Evolutionary conservation across 202 grass and related monocot species (phyloP), one percentile per base, ranked within the genome.

Genomic region (Schoenoplectus tabernaemontani): DNA sequence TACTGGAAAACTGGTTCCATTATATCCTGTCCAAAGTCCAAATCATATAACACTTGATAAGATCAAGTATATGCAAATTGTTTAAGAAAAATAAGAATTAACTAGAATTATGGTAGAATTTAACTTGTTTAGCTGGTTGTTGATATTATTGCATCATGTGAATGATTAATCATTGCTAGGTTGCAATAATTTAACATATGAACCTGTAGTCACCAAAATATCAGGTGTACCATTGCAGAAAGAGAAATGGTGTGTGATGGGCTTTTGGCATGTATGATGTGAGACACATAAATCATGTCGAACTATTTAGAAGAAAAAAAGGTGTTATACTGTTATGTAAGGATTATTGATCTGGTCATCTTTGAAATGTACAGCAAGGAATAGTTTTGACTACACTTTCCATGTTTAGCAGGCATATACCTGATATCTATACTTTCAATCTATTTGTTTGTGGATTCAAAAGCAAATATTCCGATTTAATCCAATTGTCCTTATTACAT

Each of bases 401-500:
- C 9, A 61, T 64, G 30, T 64, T 36, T 36, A 64, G 26, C 36
- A 13, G 30, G 60, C 26, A 36, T 36, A n/a, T 64, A 64, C 13
- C 30, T 64, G 60, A 36, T 64, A 64, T 73, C 41, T 73, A 32
- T 32, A 33, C 44, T 51, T 50, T 23, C 43, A 24, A 50, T 51
- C 19, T 13, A n/a, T 51, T 53, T 13, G 34, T 74, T 74, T 10
- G 30, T 34, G 15, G 15, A 3, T 73, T 50, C 12, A 48, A 33
- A 51, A 51, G 44, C 38, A 22, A 54, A 33, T 15, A 74, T 53
- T 11, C 5, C 47, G 34, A 74, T 74, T 26, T 34, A 74, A 32
- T 76, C 61, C 16, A 53, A 17, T 15, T 4, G 0, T 58, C 38
- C 5, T 80, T 26, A 36, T 84, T 64, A 44, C 82, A 81, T 89